Percentiles rank a stretch among this genome's conserved stretches.
phyloP scores from a whole-genome alignment of 148 eudicot species.

The Amaranthus hypochondriacus region DNA sequence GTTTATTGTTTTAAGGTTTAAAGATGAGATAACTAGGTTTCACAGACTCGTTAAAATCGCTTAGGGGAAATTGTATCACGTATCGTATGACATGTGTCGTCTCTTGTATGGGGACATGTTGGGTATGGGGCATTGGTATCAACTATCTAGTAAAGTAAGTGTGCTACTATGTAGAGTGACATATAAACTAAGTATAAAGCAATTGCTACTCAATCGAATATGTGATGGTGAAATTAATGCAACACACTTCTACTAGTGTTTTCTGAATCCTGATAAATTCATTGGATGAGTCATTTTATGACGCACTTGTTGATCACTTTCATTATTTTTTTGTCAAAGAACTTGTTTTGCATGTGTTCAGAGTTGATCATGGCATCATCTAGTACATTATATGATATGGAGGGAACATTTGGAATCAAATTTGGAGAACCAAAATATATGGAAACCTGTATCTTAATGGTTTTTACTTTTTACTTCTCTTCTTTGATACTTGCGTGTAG shows the following conservation, averaged over 20 bases:
- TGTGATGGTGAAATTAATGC: neutral
- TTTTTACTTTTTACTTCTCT: neutral
- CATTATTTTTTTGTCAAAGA: neutral
- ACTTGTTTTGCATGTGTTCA: conserved; percentile 2
- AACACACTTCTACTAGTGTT: neutral
- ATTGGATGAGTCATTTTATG: neutral
- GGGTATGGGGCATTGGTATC: neutral
- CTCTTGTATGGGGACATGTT: too few species aligned
- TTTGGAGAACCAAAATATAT: neutral
- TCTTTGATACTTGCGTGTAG: neutral
- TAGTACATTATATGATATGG: neutral
- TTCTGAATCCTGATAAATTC: neutral
- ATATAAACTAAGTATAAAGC: neutral
- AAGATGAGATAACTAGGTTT: too few species aligned
- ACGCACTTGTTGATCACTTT: too few species aligned
- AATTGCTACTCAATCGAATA: neutral
- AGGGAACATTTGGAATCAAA: neutral
- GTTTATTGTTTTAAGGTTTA: too few species aligned
- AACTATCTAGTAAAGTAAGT: too few species aligned
- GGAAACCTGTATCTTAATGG: neutral
- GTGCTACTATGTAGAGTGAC: neutral
- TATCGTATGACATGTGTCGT: too few species aligned
- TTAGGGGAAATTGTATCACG: too few species aligned
- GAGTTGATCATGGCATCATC: neutral
- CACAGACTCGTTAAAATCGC: too few species aligned